Evolutionary conservation across 1,139 yeast genomes (phyloP), one percentile per base, ranked within the genome.

Genomic region (Yamadazyma siamensis): DNA sequence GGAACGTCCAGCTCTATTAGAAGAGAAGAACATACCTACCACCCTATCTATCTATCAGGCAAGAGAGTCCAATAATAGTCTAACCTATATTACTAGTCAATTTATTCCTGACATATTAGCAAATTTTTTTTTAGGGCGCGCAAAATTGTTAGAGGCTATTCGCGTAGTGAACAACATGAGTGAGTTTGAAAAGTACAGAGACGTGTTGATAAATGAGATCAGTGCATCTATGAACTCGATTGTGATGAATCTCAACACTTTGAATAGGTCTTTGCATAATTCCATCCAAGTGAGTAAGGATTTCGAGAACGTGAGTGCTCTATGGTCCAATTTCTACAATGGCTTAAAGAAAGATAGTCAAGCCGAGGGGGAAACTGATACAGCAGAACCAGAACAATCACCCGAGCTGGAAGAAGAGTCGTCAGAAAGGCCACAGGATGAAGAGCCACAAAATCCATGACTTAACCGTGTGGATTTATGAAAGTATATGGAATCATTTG

Each of bases 231-330:
- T 68, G 37, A 65, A 64, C 37, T 59, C 66, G 4, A 69, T 67
- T n/a, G 61, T 62, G 5, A 47, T 56, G 40, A 66, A 67, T 37
- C 47, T 68, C 28, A 71, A 65, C 25, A 55, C 60, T 11, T 56
- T 68, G 35, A 68, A 68, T 41, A 43, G 73, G 22, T 58, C 71
- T 2, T 52, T 68, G 29, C 58, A 60, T 33, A 67, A 62, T 35
- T 60, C 67, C 17, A 51, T 67, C 12, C 69, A 65, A 35, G 71
- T 67, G 1, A 71, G 73, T 5, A 65, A 65, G 34, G 72, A 65
- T 34, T 68, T 68, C 40, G 71, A 65, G 34, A 64, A 66, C 34
- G 71, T 65, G 17, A 71, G 71, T 12, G 48, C 63, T 15, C 49
- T 67, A 24, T 68, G 75, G 75, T 49, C 56, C 6, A 59, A 57